Evolutionary conservation across 2,329 filamentous ascomycete genomes (phyloP), one percentile per base, ranked within the genome.

Genomic region (Penicillium rolfsii): DNA sequence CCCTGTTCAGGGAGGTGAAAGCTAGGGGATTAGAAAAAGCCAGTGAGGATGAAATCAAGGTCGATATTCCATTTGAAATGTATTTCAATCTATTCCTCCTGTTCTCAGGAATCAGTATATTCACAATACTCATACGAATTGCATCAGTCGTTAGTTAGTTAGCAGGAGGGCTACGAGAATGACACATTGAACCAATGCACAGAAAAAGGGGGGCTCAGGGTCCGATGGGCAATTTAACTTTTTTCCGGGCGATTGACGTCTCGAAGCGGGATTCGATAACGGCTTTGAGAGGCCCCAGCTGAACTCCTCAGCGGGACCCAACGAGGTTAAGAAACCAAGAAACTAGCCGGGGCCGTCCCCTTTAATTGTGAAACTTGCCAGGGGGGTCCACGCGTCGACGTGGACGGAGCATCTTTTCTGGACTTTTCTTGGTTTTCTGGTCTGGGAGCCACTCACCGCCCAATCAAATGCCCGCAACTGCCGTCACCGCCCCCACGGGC

Each of bases 311-410:
- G 43, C 43, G 43, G 43, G n/a, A 48, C 12, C 49, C 33, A 52
- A 5, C 5, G 16, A 28, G n/a, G 14, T 26, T 24, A 33, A 49
- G 35, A 46, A 24, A 36, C n/a, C n/a, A 38, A 22, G 41, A 46
- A 54, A 28, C 35, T 36, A 50, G 36, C 11, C 35, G 35, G 35
- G 35, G 12, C 35, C 35, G 6, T 6, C 36, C 6, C 9, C 14
- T 22, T 7, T 53, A 56, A 56, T 59, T 59, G 52, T 64, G 61
- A 65, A 65, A 64, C 61, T 38, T 22, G 43, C 36, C 35, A 52
- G 12, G 55, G 60, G 50, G 40, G 35, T 58, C 61, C 61, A 59
- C 64, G 59, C 61, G 64, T 64, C 59, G 58, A 64, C 64, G 59
- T 64, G 59, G 59, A 57, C 59, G 19, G 19, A 22, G 19, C 19